Evolutionary conservation across 768 basidiomycete genomes (phyloP), one percentile per base, ranked within the genome.

Genomic region (Mycena kentingensis): DNA sequence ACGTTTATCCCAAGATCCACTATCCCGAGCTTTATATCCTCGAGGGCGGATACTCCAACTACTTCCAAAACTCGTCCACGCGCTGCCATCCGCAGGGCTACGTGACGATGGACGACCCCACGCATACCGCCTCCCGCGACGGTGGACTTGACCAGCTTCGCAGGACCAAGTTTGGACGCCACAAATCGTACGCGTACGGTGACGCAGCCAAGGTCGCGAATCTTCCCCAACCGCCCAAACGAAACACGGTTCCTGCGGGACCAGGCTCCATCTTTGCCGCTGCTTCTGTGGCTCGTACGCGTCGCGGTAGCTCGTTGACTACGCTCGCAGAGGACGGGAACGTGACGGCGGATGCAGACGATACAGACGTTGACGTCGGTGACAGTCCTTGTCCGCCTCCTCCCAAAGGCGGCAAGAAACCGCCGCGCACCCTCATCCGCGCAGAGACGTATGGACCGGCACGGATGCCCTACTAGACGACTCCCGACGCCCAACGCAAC

Each of bases 11-110:
- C 4, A 88, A 82, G 65, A 86, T 98, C 35, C 89, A 91, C 70
- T 99, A 92, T 65, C 97, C 97, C 0, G 97, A 99, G 71, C 83
- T 98, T 16, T 99, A 98, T 73, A 83, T 99, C 61, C 82, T 99
- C 7, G 92, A 97, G 72, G 97, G 97, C 31, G 97, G 97, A 12
- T 99, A 98, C 70, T 92, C 85, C 60, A 81, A 84, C 36, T 98
- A 93, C 74, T 97, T 79, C 74, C 83, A 85, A 60, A 71, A 75
- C 21, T 87, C 81, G 46, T 73, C 82, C 2, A 66, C 71, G 26
- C 87, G 86, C 38, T 98, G 96, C 73, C 76, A 88, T 41, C 95
- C 93, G 0, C 74, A 72, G 16, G 87, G 80, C 1, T 99, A 99
- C 65, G 86, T 96, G 35, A 84, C 80, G 6, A 99, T 99, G 97